These are phyloP conservation scores for Bipolaris cookei DNA, from an alignment of 2,329 filamentous ascomycete species.

Conservation along the genomic window DNA sequence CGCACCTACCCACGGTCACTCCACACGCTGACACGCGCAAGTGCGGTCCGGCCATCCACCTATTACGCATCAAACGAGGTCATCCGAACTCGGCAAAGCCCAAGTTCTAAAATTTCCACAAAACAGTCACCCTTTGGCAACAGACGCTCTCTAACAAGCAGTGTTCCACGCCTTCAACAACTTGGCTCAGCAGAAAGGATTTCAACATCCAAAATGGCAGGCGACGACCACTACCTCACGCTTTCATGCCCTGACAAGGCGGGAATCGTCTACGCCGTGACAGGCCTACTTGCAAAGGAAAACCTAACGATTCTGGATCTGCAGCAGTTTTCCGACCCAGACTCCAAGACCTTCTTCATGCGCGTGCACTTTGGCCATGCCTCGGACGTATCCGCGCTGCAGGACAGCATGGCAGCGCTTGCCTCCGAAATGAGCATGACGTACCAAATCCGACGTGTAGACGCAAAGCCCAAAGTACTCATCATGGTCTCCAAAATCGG, in stretches of 20 bases:
- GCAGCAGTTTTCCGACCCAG: constrained; percentile 81
- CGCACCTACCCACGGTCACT: constrained; percentile 27
- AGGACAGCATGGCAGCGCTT: constrained; percentile 66
- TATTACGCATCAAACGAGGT: constrained; percentile 23
- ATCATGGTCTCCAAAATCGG: constrained; percentile 93
- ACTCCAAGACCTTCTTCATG: constrained; percentile 83
- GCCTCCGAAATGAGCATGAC: constrained; percentile 70
- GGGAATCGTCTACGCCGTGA: constrained; percentile 85
- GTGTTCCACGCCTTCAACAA: constrained; percentile 24
- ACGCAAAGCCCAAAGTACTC: constrained; percentile 74
- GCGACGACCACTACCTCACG: constrained; percentile 62
- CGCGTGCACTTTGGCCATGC: constrained; percentile 78
- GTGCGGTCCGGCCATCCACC: constrained; percentile 28
- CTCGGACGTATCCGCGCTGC: constrained; percentile 50
- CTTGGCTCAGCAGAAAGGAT: constrained; percentile 27
- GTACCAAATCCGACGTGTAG: constrained; percentile 72
- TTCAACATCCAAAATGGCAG: constrained; percentile 39
- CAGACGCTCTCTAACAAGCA: constrained; percentile 30
- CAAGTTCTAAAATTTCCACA: constrained; percentile 37
- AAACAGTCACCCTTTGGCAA: constrained; percentile 25
- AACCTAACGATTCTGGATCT: constrained; percentile 83
- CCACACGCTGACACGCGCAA: constrained; percentile 24
- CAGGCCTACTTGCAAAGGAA: constrained; percentile 74
- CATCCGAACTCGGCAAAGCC: constrained; percentile 43
- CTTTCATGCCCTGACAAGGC: constrained; percentile 84